A percentile compares a stretch with the other conserved stretches of the same genome.
Conservation (phyloP, 768 basidiomycete genomes). For the Boletus rubroflammeus region DNA sequence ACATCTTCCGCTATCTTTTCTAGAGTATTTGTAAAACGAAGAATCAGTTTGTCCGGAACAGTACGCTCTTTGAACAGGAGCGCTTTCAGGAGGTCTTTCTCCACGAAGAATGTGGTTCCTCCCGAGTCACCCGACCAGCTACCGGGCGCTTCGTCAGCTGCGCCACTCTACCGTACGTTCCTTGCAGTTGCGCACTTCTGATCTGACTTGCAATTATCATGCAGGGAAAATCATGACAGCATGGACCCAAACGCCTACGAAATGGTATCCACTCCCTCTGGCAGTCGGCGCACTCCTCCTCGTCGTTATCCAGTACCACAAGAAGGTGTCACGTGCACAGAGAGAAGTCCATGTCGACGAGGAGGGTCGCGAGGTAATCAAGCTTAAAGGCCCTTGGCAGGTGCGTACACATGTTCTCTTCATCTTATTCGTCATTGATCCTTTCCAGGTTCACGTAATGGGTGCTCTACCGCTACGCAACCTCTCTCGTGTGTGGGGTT, state of each 20-base stretch:
- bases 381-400: conserved; percentile 90
- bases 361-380: conserved; percentile 76
- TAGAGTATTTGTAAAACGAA: conserved; percentile 30
- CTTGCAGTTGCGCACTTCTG: neutral
- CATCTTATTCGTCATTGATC: neutral
- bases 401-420: conserved; percentile 38
- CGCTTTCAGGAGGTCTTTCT: conserved; percentile 26
- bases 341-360: conserved; percentile 77
- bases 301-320: conserved; percentile 71
- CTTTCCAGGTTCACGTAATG: conserved; percentile 82
- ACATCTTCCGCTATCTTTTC: conserved; percentile 32
- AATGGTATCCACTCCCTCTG: conserved; percentile 93
- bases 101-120: conserved; percentile 23
- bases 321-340: conserved; percentile 44
- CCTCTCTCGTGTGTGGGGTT: conserved; percentile 96
- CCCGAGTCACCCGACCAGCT: conserved; percentile 46
- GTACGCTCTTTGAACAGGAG: conserved; percentile 27
- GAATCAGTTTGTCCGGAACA: conserved; percentile 31
- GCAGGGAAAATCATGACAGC: conserved; percentile 66
- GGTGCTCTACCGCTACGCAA: conserved; percentile 93
- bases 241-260: conserved; percentile 85
- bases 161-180: conserved; percentile 48
- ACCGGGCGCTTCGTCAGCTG: conserved; percentile 31
- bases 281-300: conserved; percentile 89
- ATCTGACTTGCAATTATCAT: conserved; percentile 3